Evolutionary conservation across 352 stramenopile genomes (phyloP), one percentile per base, ranked within the genome.

Genomic region (Globisporangium cederbergense): DNA sequence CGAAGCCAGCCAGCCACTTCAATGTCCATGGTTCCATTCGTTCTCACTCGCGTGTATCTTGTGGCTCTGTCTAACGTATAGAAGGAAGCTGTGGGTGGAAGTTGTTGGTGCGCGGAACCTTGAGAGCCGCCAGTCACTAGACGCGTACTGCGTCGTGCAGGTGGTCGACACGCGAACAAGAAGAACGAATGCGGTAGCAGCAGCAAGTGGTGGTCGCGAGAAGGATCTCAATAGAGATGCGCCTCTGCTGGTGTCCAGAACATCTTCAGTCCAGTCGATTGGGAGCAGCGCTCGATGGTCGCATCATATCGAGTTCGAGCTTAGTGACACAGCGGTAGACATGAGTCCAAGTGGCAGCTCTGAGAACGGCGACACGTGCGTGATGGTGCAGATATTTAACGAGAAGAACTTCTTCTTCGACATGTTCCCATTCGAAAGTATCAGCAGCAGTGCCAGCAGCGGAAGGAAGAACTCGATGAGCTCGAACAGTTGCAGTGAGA

Each of bases 381-480:
- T 82, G 50, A 45, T 60, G 20, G 72, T 91, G 47, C 72, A 90
- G 55, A 50, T 93, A 7, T 88, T 80, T 62, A 88, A 75, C 54
- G 81, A 89, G 64, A 90, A 89, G 55, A 88, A 83, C 34, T 91
- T 91, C 60, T 92, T 91, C 66, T 93, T 93, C 62, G 85, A 93
- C 68, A 93, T 93, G 85, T 93, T 93, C 54, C 81, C 83, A 18
- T 40, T 43, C n/a, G 32, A 36, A 36, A 55, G 57, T 14, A 25
- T 25, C 20, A 69, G 64, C 32, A 73, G 62, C 25, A 68, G 4
- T 9, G 62, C 25, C 36, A 67, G 40, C 13, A 63, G 45, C 11
- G 59, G 32, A 2, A 62, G 32, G 52, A 55, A 62, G n/a, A 62
- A 46, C 57, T 51, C 57, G 3, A 28, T 54, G 28, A 32, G 22